Percentiles rank a stretch among this genome's conserved stretches.
Conservation (phyloP, 176 grass and related monocot species). For the Oryza brachyantha region DNA sequence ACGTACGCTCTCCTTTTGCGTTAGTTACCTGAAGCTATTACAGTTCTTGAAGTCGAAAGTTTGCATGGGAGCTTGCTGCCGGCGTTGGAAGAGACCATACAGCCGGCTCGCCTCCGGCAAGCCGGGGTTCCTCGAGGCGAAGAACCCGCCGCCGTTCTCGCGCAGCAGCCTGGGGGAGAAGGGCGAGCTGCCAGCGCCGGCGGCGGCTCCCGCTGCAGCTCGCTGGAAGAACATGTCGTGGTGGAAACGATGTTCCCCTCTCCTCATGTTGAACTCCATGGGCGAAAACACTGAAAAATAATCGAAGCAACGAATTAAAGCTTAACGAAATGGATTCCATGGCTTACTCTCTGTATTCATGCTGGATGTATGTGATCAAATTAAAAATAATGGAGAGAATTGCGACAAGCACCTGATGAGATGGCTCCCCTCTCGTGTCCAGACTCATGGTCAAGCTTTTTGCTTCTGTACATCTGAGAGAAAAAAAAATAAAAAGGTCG, state of each 20-base stretch:
- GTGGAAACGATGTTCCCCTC: constrained; percentile 66
- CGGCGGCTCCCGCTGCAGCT: constrained; percentile 2
- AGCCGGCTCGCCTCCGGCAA: constrained; percentile 41
- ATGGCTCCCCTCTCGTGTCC: constrained; percentile 58
- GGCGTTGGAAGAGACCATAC: constrained; percentile 45
- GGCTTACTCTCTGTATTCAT: constrained; percentile 12
- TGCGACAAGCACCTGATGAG: constrained; percentile 39
- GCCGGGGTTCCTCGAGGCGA: constrained; percentile 29
- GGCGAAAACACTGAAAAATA: constrained; percentile 65
- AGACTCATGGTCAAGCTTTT: constrained; percentile 73
- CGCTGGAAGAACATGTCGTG: constrained; percentile 74
- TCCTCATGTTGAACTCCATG: constrained; percentile 82
- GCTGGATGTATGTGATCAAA: neutral
- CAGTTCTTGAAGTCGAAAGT: constrained; percentile 65
- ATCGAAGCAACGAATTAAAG: neutral
- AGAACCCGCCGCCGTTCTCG: constrained; percentile 40
- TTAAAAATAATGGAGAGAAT: neutral
- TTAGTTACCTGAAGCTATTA: constrained; percentile 56
- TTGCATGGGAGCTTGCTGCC: constrained; percentile 34
- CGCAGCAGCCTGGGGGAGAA: constrained; percentile 38
- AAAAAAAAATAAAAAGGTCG: too few relatives aligned
- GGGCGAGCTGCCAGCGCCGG: neutral
- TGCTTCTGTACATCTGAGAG: constrained; percentile 99
- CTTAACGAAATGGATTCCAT: constrained; percentile 27
- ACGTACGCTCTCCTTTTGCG: neutral